Evolutionary conservation across 805 yeast species (phyloP).

Genomic region (Cyberlindnera maritima): DNA sequence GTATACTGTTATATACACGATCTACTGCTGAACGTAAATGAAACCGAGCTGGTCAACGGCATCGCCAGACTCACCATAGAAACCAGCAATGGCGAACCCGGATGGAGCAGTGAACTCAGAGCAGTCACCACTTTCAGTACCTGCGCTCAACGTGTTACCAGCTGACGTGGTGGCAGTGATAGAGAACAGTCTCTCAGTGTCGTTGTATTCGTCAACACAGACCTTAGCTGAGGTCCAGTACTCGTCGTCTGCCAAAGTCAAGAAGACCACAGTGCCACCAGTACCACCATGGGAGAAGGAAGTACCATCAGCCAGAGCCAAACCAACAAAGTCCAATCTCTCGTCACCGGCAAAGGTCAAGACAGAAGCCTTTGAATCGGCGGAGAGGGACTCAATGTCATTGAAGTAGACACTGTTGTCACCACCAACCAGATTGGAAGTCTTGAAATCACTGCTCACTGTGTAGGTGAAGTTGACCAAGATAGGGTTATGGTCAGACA

Average conservation of each 20-base stretch:
- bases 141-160: slow-evolving; percentile 6
- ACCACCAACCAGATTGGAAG: slow-evolving; percentile 7
- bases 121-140: slow-evolving; percentile 5
- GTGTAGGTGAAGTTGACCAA: slow-evolving; percentile 12
- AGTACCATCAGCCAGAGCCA: slow-evolving; percentile 32
- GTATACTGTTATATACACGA: too few relatives aligned
- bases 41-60: slow-evolving; percentile 10
- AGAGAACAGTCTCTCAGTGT: slow-evolving; percentile 40
- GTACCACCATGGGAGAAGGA: slow-evolving; percentile 11
- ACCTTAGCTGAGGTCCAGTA: slow-evolving; percentile 40
- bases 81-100: slow-evolving; percentile 13
- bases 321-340: slow-evolving; percentile 23
- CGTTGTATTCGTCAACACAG: slow-evolving; percentile 39
- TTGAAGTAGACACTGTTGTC: slow-evolving; percentile 9
- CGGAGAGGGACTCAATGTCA: slow-evolving; percentile 1
- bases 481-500: slow-evolving; percentile 13
- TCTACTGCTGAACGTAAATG: slow-evolving; percentile 5
- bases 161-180: slow-evolving; percentile 6
- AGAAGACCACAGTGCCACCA: slow-evolving; percentile 6
- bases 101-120: slow-evolving; percentile 6
- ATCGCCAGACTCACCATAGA: slow-evolving; percentile 12
- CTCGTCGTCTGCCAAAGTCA: slow-evolving; percentile 2
- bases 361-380: slow-evolving; percentile 3
- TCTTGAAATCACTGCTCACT: slow-evolving; percentile 1
- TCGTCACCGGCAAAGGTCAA: slow-evolving; percentile 7